Base-by-base conservation (phyloP, 2,329 filamentous ascomycete genomes). In the Pseudogymnoascus destructans region DNA sequence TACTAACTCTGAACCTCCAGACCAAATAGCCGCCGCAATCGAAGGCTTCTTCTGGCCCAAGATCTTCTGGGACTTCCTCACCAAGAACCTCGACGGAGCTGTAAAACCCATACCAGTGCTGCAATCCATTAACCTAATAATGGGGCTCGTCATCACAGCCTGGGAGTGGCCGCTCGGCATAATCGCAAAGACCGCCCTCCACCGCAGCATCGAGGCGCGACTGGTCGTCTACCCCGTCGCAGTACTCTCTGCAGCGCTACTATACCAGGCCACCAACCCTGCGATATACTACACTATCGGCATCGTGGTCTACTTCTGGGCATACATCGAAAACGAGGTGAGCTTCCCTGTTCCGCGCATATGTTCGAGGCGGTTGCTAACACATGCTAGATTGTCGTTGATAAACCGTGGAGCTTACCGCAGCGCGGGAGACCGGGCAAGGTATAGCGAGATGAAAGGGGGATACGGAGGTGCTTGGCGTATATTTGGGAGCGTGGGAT, bases 31-130 rank as follows among this genome's bases (percentile, higher is more conserved):
- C 61, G 90, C 90, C 61, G 85, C 86, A 13, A 74, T 98, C 59
- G 82, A 95, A 74, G 85, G 82, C 68, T 95, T 93, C 79, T 92
- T 98, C 80, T 98, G 91, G 90, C 93, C 93, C 64, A 98, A 98
- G 73, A 86, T 98, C 69, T 95, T 98, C 75, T 98, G 88, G 86
- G 93, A 98, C 73, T 95, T 95, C 71, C 74, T 93, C 64, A 96
- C 92, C 61, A 90, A 89, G 68, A 90, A 89, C 66, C 83, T 98
- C 66, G 89, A 98, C 69, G 79, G 76, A 58, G 87, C 86, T 55
- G 89, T 97, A 62, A 90, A 87, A 67, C 92, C 92, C 0, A 72
- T 93, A n/a, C 93, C 93, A 1, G 77, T 90, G 56, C 77, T 98
- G 13, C 93, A 98, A 71, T 87, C 86, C 67, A 79, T 97, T 74